Evolutionary conservation across 2,329 filamentous ascomycete genomes (phyloP), one percentile per base, ranked within the genome.

Genomic region (Colletotrichum lupini): DNA sequence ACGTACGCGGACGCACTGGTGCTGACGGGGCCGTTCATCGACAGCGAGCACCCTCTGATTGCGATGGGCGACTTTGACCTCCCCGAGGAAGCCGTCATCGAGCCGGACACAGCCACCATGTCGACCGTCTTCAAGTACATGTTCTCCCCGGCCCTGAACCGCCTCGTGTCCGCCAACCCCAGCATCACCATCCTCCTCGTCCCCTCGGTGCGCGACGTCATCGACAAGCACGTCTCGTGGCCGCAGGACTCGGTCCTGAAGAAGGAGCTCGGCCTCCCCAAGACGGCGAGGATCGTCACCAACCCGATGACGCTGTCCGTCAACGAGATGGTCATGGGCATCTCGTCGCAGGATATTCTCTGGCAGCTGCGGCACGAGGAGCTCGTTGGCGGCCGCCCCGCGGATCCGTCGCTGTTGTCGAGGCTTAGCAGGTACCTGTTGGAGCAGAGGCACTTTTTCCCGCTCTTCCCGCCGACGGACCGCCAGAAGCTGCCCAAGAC

Each of bases 291-390:
- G 68, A 90, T 97, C 77, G 90, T 98, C 19, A 94, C 95, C 2
- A 98, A 98, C 80, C 97, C 97, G 1, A 96, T 97, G 87, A 95
- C 94, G 9, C 83, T 98, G 3, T 94, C 91, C 6, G 87, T 98
- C 76, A 99, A 99, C 82, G 97, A 98, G 82, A 89, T 92, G 56
- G 88, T 96, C 1, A 83, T 98, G 30, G 95, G 94, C 5, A 88
- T 98, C 77, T 95, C 93, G 30, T 93, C 92, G 0, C 93, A 97
- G 78, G 97, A 99, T 80, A 85, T 95, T 4, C 87, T 99, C 1
- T 95, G 91, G 75, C 95, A 98, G 82, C 84, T 98, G 65, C 89
- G 92, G n/a, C 86, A 89, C 30, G 92, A 96, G 78, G 95, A 97
- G 81, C 80, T 91, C 8, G 86, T 92, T 1, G 88, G 89, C 24